Conservation (phyloP, 306 rosid species). For the Quercus alba region DNA sequence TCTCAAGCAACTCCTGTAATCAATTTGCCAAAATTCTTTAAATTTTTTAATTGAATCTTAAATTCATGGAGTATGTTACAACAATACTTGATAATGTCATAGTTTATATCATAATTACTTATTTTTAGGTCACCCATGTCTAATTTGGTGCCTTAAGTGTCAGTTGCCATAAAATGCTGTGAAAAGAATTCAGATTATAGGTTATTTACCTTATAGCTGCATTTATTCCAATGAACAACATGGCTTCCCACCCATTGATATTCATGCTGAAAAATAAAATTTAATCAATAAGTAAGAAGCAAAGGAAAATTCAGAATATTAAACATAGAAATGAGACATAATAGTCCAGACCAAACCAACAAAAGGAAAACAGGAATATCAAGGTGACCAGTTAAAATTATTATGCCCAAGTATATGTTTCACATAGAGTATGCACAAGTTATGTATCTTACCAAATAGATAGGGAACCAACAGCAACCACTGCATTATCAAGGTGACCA, state of each 20-base stretch:
- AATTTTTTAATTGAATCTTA: too few species aligned
- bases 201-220: slow-evolving; percentile 75
- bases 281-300: slow-evolving; percentile 16
- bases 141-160: slow-evolving; percentile 5
- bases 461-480: slow-evolving; percentile 73
- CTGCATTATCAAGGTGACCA: slow-evolving; percentile 72
- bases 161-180: slow-evolving; percentile 4
- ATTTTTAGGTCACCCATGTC: background rate
- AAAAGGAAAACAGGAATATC: background rate
- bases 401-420: background rate
- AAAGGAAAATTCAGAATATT: background rate
- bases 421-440: background rate
- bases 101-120: too few species aligned
- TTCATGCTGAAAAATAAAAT: slow-evolving; percentile 60
- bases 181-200: background rate
- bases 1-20: background rate
- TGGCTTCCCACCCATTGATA: slow-evolving; percentile 67
- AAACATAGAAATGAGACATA: background rate
- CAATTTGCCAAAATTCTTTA: background rate
- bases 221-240: slow-evolving; percentile 86
- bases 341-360: background rate
- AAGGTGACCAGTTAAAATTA: too few species aligned
- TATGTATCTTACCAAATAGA: slow-evolving; percentile 66
- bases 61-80: background rate
- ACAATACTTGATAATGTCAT: background rate